Conservation (phyloP, 768 basidiomycete genomes). For the Tulasnella sp. region DNA sequence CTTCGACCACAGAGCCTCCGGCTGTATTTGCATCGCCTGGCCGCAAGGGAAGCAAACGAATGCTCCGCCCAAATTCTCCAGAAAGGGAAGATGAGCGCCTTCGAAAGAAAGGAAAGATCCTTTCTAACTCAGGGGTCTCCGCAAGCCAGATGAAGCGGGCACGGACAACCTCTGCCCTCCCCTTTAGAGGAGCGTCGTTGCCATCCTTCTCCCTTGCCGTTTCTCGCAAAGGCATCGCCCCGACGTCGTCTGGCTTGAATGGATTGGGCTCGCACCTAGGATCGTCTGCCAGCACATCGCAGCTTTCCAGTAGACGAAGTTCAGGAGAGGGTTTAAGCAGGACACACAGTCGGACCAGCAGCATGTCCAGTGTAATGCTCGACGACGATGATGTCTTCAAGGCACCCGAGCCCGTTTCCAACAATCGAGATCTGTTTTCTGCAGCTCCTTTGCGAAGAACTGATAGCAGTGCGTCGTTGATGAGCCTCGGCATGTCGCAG, state of each 20-base stretch:
- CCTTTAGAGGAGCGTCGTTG: background rate
- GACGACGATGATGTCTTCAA: conserved; percentile 21
- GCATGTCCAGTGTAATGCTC: background rate
- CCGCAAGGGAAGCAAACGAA: conserved; percentile 19
- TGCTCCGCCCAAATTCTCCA: conserved; percentile 10
- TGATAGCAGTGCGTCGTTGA: background rate
- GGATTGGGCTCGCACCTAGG: background rate
- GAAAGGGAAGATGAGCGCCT: conserved; percentile 18
- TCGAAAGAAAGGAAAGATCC: conserved; percentile 25
- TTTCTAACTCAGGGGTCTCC: background rate
- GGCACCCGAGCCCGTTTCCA: conserved; percentile 16
- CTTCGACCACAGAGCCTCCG: background rate
- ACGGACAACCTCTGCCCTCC: background rate
- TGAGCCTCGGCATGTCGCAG: background rate
- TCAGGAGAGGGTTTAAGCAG: background rate
- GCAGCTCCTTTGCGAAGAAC: conserved; percentile 6
- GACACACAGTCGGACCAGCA: conserved; percentile 13
- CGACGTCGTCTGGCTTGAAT: background rate
- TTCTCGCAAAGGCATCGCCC: background rate
- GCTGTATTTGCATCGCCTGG: conserved; percentile 21
- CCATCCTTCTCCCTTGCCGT: background rate
- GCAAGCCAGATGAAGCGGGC: conserved; percentile 15
- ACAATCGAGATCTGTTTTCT: background rate
- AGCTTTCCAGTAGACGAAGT: background rate
- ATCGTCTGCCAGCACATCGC: background rate